Evolutionary conservation across 2,329 filamentous ascomycete species (phyloP).

Genomic region (Penicillium freii): DNA sequence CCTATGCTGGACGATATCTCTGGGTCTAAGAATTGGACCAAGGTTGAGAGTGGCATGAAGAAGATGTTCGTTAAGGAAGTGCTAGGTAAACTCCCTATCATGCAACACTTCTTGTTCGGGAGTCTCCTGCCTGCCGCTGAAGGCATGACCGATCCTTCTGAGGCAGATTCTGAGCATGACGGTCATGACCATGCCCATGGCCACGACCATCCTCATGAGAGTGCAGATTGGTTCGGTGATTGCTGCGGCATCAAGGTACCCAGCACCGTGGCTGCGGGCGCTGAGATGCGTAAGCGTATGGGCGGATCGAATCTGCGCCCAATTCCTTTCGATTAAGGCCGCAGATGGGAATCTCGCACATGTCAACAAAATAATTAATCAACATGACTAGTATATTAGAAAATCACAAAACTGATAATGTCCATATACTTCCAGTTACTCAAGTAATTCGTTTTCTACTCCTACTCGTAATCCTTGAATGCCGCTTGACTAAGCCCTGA

Average conservation of each 20-base stretch:
- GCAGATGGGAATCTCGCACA: no score
- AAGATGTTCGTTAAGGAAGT: conserved; percentile 97
- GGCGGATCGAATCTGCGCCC: conserved; percentile 63
- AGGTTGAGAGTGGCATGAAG: conserved; percentile 92
- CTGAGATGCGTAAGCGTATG: conserved; percentile 77
- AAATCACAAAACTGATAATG: not conserved
- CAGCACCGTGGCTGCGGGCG: conserved; percentile 84
- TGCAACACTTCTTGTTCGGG: conserved; percentile 98
- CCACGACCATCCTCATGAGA: conserved; percentile 67
- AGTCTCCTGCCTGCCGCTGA: conserved; percentile 75
- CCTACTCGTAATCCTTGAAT: no score
- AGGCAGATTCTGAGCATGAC: conserved; percentile 48
- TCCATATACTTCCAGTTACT: no score
- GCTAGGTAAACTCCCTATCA: conserved; percentile 87
- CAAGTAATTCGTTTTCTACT: not conserved
- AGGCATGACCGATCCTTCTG: conserved; percentile 63
- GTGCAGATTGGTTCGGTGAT: conserved; percentile 72
- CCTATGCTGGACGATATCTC: conserved; percentile 99
- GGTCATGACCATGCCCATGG: conserved; percentile 60
- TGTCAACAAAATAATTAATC: conserved; percentile 3
- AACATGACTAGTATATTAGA: not conserved
- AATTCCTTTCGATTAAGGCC: conserved; percentile 48
- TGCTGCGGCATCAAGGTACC: conserved; percentile 98
- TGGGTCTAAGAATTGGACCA: conserved; percentile 81
- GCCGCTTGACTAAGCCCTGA: not conserved